Conservation (phyloP, 352 stramenopile species). For the Phytophthora foliorum region DNA sequence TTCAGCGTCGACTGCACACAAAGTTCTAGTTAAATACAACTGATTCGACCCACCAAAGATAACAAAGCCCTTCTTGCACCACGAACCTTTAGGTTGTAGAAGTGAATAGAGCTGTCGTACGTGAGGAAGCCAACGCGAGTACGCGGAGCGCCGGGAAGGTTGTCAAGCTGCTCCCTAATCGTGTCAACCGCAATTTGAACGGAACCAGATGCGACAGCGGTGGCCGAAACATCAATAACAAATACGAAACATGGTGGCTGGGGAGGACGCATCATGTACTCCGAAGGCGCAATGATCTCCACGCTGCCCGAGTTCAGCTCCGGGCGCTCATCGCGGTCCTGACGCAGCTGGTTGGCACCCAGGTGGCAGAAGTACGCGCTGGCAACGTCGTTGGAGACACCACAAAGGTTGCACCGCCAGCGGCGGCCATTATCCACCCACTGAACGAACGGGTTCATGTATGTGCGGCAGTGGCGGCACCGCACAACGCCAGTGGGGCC, state of each 20-base stretch:
- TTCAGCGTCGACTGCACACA: conserved; percentile 71
- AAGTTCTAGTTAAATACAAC: conserved; percentile 32
- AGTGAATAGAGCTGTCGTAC: conserved; percentile 89
- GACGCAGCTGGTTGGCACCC: conserved; percentile 94
- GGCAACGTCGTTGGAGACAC: conserved; percentile 91
- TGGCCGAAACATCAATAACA: conserved; percentile 90
- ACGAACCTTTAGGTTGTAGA: conserved; percentile 91
- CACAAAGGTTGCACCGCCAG: conserved; percentile 92
- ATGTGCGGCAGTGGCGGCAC: conserved; percentile 91
- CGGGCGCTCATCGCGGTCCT: conserved; percentile 93
- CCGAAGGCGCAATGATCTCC: conserved; percentile 87
- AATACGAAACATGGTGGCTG: conserved; percentile 92
- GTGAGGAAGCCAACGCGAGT: conserved; percentile 90
- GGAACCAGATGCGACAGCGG: conserved; percentile 73
- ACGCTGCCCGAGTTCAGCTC: conserved; percentile 82
- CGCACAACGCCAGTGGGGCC: conserved; percentile 83
- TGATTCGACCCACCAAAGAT: neutral
- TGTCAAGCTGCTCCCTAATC: conserved; percentile 86
- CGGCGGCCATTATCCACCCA: conserved; percentile 91
- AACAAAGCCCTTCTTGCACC: neutral
- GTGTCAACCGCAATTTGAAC: conserved; percentile 79
- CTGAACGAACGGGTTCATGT: conserved; percentile 92
- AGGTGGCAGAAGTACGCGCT: conserved; percentile 99
- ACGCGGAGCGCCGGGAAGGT: conserved; percentile 73
- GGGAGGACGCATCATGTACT: conserved; percentile 93